A percentile compares a stretch with the other conserved stretches of the same genome.
Evolutionary conservation across 108 stramenopile species (phyloP).

Genomic region (Discostella stelligeroides): DNA sequence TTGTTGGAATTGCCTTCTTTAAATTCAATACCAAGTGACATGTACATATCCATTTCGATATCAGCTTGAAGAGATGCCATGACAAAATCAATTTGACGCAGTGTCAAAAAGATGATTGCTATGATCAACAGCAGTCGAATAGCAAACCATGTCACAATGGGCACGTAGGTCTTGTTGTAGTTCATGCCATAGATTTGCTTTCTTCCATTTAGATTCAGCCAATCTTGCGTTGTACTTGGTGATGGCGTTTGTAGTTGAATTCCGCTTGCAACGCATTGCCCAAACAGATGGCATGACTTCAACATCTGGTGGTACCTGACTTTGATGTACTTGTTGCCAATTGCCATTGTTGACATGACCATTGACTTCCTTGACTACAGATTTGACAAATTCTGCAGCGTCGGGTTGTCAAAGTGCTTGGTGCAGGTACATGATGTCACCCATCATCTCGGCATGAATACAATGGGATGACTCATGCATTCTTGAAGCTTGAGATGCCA

Average conservation of each 20-base stretch:
- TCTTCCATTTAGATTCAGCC: no score
- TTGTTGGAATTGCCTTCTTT: no score
- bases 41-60: no score
- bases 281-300: conserved; percentile 2
- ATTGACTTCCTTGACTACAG: no score
- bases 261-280: not conserved
- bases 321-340: not conserved
- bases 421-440: conserved; percentile 44
- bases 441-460: no score
- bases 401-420: conserved; percentile 35
- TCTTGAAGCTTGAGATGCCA: conserved; percentile 10
- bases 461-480: conserved; percentile 13
- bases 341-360: no score
- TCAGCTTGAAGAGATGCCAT: no score
- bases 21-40: no score
- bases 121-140: conserved; percentile 11
- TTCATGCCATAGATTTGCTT: conserved; percentile 29
- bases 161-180: conserved; percentile 32
- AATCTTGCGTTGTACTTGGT: not conserved
- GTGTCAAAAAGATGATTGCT: not conserved
- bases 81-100: conserved; percentile 11
- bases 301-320: not conserved
- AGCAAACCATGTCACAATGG: conserved; percentile 36
- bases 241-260: not conserved
- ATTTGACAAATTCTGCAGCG: no score